phyloP scores from a whole-genome alignment of 208 protist genomes.

The Chromosphaera perkinsii region DNA sequence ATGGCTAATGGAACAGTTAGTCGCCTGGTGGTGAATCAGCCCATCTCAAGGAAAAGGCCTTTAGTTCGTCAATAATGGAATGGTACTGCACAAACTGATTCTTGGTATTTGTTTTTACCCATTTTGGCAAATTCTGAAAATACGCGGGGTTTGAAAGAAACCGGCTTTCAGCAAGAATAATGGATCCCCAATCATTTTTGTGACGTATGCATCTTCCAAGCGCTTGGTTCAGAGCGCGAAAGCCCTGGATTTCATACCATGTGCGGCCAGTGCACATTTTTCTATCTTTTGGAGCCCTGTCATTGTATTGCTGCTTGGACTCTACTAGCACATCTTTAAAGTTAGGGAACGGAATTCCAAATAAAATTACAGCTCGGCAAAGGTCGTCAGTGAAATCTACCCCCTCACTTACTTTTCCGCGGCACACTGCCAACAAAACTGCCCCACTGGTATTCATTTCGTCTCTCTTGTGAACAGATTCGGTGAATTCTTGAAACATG shows the following conservation, averaged over 20 bases:
- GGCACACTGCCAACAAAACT: constrained; percentile 80
- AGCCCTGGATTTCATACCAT: constrained; percentile 72
- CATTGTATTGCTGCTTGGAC: constrained; percentile 41
- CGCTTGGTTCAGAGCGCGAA: constrained; percentile 87
- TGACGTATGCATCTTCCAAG: constrained; percentile 88
- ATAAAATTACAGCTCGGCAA: constrained; percentile 71
- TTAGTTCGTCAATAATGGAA: no score
- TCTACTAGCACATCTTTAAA: constrained; percentile 29
- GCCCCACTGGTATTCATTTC: constrained; percentile 65
- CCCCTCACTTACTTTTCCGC: constrained; percentile 80
- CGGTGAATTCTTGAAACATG: no score
- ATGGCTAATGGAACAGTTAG: no score
- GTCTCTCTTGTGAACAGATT: constrained; percentile 15
- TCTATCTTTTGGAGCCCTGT: neutral
- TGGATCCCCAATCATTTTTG: constrained; percentile 82
- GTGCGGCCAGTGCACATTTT: constrained; percentile 55
- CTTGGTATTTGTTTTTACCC: no score
- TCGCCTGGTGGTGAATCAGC: no score
- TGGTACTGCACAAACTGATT: no score
- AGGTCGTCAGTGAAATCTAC: constrained; percentile 80
- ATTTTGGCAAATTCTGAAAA: no score
- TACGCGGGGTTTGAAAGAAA: no score
- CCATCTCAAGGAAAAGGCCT: no score
- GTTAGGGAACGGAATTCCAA: constrained; percentile 60
- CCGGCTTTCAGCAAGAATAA: constrained; percentile 82